These are phyloP conservation scores for Scytalidium lignicola DNA, from an alignment of 2,329 filamentous ascomycete genomes.

Conservation along the genomic window DNA sequence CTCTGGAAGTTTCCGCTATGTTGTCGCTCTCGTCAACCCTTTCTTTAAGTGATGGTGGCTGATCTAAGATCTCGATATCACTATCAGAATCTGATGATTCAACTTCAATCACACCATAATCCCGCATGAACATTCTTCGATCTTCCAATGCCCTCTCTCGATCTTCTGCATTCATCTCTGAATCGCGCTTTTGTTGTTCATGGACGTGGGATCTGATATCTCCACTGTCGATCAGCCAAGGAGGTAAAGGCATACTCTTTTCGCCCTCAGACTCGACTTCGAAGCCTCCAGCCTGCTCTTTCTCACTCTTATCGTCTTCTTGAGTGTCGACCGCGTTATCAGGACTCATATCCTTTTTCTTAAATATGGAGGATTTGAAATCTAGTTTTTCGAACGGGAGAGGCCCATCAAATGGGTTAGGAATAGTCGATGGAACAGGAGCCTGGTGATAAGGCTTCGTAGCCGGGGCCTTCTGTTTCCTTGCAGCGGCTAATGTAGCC, in stretches of 20 bases:
- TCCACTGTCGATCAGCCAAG: conserved; percentile 63
- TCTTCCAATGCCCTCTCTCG: conserved; percentile 52
- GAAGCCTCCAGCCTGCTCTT: conserved; percentile 35
- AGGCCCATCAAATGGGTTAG: conserved; percentile 69
- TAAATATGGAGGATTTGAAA: conserved; percentile 57
- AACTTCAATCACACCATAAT: conserved; percentile 54
- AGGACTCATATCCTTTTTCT: conserved; percentile 31
- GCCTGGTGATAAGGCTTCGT: conserved; percentile 30
- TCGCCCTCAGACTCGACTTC: conserved; percentile 27
- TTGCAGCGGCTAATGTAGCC: conserved; percentile 67
- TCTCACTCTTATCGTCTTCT: conserved; percentile 16
- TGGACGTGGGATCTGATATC: conserved; percentile 62
- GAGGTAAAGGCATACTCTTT: conserved; percentile 55
- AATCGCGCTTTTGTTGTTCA: conserved; percentile 51
- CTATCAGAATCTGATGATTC: conserved; percentile 53
- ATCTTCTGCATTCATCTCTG: conserved; percentile 60
- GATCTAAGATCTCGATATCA: conserved; percentile 54
- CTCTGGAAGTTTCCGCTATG: background rate
- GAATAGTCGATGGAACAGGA: conserved; percentile 44
- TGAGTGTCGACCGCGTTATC: conserved; percentile 15
- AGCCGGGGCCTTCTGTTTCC: conserved; percentile 48
- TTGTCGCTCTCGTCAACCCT: background rate
- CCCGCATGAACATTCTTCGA: conserved; percentile 40
- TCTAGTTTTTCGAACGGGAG: conserved; percentile 87
- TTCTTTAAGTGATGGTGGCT: conserved; percentile 21